These are phyloP conservation scores for Nannochloropsis salina DNA, from an alignment of 108 stramenopile genomes.

Conservation along the genomic window DNA sequence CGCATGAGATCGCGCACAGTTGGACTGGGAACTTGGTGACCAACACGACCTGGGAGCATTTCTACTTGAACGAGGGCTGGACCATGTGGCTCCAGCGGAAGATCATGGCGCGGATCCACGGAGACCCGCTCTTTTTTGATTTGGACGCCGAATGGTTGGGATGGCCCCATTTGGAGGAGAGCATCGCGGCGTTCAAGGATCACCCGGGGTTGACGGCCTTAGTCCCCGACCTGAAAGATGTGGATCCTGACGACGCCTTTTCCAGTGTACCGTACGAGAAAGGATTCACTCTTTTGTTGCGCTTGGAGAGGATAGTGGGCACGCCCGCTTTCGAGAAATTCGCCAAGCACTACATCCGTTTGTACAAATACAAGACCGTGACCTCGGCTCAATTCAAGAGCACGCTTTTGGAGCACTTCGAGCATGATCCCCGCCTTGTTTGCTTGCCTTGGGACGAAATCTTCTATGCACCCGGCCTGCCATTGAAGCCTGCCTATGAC, in stretches of 20 bases:
- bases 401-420: conserved; percentile 66
- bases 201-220: conserved; percentile 60
- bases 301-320: conserved; percentile 77
- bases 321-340: conserved; percentile 67
- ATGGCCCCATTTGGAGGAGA: conserved; percentile 35
- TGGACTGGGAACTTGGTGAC: conserved; percentile 97
- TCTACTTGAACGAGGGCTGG: conserved; percentile 96
- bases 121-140: conserved; percentile 36
- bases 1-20: conserved; percentile 67
- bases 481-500: conserved; percentile 60
- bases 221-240: conserved; percentile 69
- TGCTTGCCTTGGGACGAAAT: conserved; percentile 24
- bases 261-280: conserved; percentile 73
- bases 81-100: conserved; percentile 94
- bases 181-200: conserved; percentile 53
- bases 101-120: conserved; percentile 65
- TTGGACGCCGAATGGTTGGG: conserved; percentile 40
- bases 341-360: conserved; percentile 72
- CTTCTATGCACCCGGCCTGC: conserved; percentile 65
- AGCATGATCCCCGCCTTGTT: conserved; percentile 22
- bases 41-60: conserved; percentile 80
- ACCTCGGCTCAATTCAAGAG: conserved; percentile 68
- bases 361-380: conserved; percentile 66
- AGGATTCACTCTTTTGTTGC: conserved; percentile 66
- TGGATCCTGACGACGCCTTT: conserved; percentile 94